These are phyloP conservation scores for Cryptococcus deneoformans DNA, from an alignment of 1,284 basidiomycete genomes.

Conservation along the genomic window DNA sequence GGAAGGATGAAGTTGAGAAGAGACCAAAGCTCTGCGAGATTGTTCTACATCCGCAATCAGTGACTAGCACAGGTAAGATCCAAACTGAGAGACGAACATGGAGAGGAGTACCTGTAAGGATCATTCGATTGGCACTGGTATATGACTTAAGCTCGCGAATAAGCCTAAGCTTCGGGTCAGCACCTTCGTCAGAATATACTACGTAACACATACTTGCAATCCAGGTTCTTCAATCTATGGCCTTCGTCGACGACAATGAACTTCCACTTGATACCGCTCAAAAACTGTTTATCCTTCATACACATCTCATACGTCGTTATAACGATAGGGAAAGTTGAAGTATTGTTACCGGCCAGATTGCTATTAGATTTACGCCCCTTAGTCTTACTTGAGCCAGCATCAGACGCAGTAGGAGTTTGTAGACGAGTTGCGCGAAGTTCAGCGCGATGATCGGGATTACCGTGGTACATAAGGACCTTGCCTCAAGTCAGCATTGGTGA, in stretches of 20 bases:
- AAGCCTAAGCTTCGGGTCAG: slow-evolving; percentile 50
- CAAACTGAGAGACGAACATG: slow-evolving; percentile 59
- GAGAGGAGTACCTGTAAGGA: slow-evolving; percentile 89
- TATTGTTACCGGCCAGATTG: slow-evolving; percentile 26
- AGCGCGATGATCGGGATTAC: slow-evolving; percentile 70
- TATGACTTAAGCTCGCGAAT: slow-evolving; percentile 91
- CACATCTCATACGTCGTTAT: slow-evolving; percentile 93
- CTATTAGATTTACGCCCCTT: slow-evolving; percentile 24
- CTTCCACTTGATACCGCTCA: slow-evolving; percentile 75
- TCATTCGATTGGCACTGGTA: slow-evolving; percentile 78
- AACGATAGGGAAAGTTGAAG: slow-evolving; percentile 51
- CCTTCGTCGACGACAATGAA: slow-evolving; percentile 97
- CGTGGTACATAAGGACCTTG: slow-evolving; percentile 81
- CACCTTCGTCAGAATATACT: not conserved
- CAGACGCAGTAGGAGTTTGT: slow-evolving; percentile 26
- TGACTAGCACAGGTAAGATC: not conserved
- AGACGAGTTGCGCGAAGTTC: slow-evolving; percentile 62
- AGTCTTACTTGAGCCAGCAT: slow-evolving; percentile 28
- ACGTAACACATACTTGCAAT: slow-evolving; percentile 59
- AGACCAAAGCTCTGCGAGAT: slow-evolving; percentile 90
- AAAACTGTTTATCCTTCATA: slow-evolving; percentile 70
- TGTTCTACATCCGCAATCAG: slow-evolving; percentile 62
- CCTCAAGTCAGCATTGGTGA: slow-evolving; percentile 1
- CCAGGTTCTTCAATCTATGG: slow-evolving; percentile 88
- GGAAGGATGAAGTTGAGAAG: slow-evolving; percentile 93